Conservation (phyloP, 441 rosid species). For the California macrophylla region DNA sequence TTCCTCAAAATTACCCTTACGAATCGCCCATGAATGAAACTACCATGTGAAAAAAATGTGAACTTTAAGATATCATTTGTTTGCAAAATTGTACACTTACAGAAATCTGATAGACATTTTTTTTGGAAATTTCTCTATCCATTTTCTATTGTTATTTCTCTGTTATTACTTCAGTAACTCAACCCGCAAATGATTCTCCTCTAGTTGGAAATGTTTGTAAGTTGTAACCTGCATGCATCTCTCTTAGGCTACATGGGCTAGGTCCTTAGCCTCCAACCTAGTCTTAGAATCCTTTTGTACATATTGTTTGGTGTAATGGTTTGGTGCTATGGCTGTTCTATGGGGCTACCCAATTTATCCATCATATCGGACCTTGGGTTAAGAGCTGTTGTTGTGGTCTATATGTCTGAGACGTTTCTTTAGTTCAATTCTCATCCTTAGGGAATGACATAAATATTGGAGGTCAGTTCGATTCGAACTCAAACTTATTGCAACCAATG, state of each 20-base stretch:
- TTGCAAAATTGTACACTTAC: no score
- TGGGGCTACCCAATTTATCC: not conserved
- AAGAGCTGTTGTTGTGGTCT: not conserved
- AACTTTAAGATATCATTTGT: no score
- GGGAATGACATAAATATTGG: not conserved
- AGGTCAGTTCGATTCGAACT: not conserved
- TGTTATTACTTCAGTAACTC: not conserved
- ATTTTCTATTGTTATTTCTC: not conserved
- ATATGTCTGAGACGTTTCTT: not conserved
- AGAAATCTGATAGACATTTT: not conserved
- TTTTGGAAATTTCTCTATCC: not conserved
- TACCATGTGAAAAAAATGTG: no score
- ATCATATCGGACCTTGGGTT: not conserved
- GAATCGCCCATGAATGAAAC: no score
- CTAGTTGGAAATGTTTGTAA: not conserved
- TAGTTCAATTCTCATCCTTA: not conserved
- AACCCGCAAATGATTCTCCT: not conserved
- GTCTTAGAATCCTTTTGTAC: not conserved
- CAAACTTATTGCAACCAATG: not conserved
- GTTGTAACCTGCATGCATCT: not conserved
- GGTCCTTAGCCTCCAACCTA: not conserved
- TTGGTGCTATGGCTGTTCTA: not conserved
- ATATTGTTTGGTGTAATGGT: not conserved
- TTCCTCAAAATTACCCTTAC: no score
- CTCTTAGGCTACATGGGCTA: not conserved